Evolutionary conservation across 2,329 filamentous ascomycete species (phyloP).

Genomic region (Sarocladiaceae sp.): DNA sequence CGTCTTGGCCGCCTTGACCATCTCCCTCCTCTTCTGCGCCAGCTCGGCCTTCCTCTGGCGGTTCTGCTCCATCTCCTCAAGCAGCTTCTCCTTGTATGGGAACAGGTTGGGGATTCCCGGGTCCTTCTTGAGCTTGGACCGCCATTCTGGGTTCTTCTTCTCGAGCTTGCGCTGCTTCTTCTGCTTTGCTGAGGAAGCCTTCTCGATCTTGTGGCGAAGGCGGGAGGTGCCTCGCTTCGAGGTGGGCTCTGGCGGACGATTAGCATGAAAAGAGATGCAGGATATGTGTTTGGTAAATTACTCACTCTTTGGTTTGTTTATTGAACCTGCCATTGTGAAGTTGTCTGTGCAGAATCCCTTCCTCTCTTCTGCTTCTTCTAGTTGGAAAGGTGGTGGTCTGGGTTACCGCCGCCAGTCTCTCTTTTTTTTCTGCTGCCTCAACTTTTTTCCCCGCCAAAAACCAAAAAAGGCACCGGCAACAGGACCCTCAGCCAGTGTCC

Average conservation of each 20-base stretch:
- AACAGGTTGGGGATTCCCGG: slow-evolving; percentile 96
- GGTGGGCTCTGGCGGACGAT: slow-evolving; percentile 63
- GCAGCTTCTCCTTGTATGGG: slow-evolving; percentile 92
- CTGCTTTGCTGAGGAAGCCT: slow-evolving; percentile 84
- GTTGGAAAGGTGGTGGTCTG: not conserved
- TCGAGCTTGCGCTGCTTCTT: slow-evolving; percentile 81
- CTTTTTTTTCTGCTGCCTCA: slow-evolving; percentile 5
- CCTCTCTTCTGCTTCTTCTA: not conserved
- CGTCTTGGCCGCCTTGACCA: slow-evolving; percentile 62
- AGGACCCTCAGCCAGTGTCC: not conserved
- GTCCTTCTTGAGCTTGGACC: slow-evolving; percentile 92
- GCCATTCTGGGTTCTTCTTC: slow-evolving; percentile 97
- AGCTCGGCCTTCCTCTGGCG: slow-evolving; percentile 78
- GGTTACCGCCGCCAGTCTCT: not conserved
- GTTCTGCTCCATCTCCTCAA: slow-evolving; percentile 90
- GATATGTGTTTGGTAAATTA: slow-evolving; percentile 10
- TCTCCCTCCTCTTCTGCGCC: slow-evolving; percentile 60
- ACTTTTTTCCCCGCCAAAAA: slow-evolving; percentile 6
- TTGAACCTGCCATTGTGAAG: slow-evolving; percentile 43
- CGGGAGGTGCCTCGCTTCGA: slow-evolving; percentile 90
- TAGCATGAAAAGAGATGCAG: not conserved
- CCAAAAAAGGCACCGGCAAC: not conserved
- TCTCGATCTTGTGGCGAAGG: slow-evolving; percentile 92
- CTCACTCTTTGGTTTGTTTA: slow-evolving; percentile 50
- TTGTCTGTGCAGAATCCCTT: not conserved